Percentiles rank a stretch among this genome's conserved stretches.
Conservation (phyloP, 345 rosid genomes). For the Gossypium stocksii region DNA sequence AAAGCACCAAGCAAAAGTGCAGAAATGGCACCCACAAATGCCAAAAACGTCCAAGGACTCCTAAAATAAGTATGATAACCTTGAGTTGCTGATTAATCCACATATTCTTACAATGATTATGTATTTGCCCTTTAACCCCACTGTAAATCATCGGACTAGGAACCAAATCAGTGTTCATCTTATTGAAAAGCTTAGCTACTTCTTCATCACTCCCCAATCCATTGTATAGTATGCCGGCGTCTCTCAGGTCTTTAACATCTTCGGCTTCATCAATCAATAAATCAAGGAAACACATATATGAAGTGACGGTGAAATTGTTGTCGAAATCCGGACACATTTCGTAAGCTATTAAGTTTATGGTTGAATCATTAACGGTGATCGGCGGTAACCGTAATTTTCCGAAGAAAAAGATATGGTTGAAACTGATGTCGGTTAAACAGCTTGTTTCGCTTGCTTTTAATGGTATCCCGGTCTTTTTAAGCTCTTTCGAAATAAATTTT, state of each 20-base stretch:
- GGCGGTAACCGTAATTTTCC: too few species aligned
- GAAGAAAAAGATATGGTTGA: background rate
- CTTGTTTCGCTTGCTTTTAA: too few species aligned
- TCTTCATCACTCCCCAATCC: constrained; percentile 6
- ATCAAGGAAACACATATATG: too few species aligned
- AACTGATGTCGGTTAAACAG: too few species aligned
- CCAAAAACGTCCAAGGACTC: background rate
- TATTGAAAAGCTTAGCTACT: background rate
- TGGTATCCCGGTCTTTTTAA: too few species aligned
- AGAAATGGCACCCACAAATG: background rate
- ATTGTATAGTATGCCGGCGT: constrained; percentile 5
- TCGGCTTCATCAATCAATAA: constrained; percentile 6
- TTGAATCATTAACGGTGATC: background rate
- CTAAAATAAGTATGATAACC: constrained; percentile 1
- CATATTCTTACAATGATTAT: background rate
- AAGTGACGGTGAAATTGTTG: too few species aligned
- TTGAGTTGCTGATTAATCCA: background rate
- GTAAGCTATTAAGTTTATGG: too few species aligned
- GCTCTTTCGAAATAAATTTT: too few species aligned
- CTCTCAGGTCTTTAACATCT: constrained; percentile 22
- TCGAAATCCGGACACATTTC: constrained; percentile 11
- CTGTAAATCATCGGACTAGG: background rate
- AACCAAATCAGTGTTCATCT: background rate
- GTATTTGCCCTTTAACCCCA: background rate
- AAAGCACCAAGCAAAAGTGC: background rate